phyloP scores from a whole-genome alignment of 768 basidiomycete species.

The Agrocybe praecox region DNA sequence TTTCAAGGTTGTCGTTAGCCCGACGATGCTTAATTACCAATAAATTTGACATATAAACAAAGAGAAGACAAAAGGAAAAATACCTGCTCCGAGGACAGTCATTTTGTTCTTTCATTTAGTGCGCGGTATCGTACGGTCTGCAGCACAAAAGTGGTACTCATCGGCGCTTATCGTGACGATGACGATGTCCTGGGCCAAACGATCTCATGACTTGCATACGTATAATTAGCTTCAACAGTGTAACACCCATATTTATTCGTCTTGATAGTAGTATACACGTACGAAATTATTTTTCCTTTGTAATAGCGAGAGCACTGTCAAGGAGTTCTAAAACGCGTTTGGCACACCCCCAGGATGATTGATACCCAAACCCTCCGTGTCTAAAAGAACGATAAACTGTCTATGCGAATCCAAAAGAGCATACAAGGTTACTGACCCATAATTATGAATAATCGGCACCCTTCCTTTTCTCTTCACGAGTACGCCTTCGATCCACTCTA shows the following conservation, averaged over 20 bases:
- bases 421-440: constrained; percentile 57
- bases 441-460: constrained; percentile 28
- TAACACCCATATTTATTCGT: no score
- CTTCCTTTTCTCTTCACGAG: constrained; percentile 2
- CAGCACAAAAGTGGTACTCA: no score
- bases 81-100: constrained; percentile 40
- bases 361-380: constrained; percentile 15
- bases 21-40: no score
- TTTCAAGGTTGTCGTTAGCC: no score
- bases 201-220: no score
- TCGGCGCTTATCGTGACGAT: no score
- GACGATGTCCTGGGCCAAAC: no score
- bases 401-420: neutral
- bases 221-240: no score
- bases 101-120: constrained; percentile 20
- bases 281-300: neutral
- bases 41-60: neutral
- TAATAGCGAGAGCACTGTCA: constrained; percentile 1
- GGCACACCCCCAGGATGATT: constrained; percentile 16
- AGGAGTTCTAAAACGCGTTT: constrained; percentile 8
- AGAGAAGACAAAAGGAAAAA: neutral
- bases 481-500: constrained; percentile 1
- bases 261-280: no score
- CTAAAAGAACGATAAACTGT: neutral
- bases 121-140: no score